Conservation (phyloP, 2,329 filamentous ascomycete species). For the Pseudomassariella vexata region DNA sequence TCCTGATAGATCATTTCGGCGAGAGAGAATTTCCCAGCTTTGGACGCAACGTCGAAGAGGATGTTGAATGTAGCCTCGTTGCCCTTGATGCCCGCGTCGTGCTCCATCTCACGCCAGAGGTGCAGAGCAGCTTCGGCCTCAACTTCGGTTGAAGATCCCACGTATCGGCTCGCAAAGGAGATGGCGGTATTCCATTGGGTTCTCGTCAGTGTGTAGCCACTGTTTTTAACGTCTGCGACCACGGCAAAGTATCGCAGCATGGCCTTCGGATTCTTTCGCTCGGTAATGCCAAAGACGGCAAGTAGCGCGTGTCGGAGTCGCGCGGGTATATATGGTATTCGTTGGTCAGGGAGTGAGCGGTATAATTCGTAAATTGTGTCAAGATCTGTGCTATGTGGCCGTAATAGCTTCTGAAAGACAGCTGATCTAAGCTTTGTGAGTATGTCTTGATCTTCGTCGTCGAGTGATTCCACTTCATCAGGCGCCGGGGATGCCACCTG, state of each 20-base stretch:
- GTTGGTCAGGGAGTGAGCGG: slow-evolving; percentile 42
- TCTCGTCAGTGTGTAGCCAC: slow-evolving; percentile 61
- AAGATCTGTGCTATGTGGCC: slow-evolving; percentile 32
- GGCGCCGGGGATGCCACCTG: slow-evolving; percentile 40
- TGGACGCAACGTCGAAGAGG: slow-evolving; percentile 81
- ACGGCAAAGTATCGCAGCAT: slow-evolving; percentile 82
- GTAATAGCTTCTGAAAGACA: slow-evolving; percentile 35
- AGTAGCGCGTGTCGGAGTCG: slow-evolving; percentile 58
- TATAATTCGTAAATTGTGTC: slow-evolving; percentile 45
- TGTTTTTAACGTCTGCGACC: slow-evolving; percentile 73
- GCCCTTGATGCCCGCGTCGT: slow-evolving; percentile 54
- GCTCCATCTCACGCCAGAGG: slow-evolving; percentile 89
- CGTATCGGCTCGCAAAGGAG: slow-evolving; percentile 69
- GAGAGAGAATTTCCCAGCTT: slow-evolving; percentile 75
- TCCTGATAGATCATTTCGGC: slow-evolving; percentile 82
- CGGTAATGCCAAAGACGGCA: slow-evolving; percentile 60
- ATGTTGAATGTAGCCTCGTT: slow-evolving; percentile 88
- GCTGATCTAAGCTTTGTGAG: slow-evolving; percentile 34
- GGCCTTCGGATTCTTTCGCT: slow-evolving; percentile 47
- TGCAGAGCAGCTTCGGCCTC: slow-evolving; percentile 66
- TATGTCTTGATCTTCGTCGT: slow-evolving; percentile 26
- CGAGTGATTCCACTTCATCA: slow-evolving; percentile 30
- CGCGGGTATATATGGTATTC: slow-evolving; percentile 43
- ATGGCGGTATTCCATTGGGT: slow-evolving; percentile 82
- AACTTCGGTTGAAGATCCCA: slow-evolving; percentile 48